phyloP scores from a whole-genome alignment of 306 rosid species.

The Castanea mollissima region DNA sequence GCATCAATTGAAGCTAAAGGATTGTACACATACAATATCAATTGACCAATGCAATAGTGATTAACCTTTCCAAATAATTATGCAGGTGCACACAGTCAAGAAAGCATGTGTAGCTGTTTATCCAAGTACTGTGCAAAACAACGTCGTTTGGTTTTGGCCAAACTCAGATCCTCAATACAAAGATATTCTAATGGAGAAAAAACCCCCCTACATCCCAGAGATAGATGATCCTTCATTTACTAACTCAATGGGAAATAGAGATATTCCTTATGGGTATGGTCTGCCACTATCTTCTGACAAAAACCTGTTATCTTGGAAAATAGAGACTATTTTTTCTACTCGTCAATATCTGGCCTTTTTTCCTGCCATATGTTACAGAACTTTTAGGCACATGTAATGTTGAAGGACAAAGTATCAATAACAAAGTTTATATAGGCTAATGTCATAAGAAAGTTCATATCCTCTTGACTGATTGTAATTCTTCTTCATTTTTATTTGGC shows the following conservation, averaged over 20 bases:
- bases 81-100: conserved; percentile 73
- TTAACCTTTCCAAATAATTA: conserved; percentile 17
- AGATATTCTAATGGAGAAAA: conserved; percentile 56
- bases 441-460: neutral
- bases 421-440: neutral
- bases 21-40: neutral
- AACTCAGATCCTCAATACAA: conserved; percentile 70
- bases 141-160: conserved; percentile 92
- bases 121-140: conserved; percentile 74
- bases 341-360: neutral
- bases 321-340: neutral
- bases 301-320: neutral
- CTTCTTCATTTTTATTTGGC: neutral
- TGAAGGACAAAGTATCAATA: neutral
- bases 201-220: conserved; percentile 67
- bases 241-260: conserved; percentile 62
- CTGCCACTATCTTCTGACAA: conserved; percentile 10
- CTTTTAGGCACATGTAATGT: neutral
- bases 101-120: conserved; percentile 79
- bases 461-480: neutral
- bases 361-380: neutral
- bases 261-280: conserved; percentile 73
- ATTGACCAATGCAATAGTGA: conserved; percentile 9
- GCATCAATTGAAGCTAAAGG: neutral
- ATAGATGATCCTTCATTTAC: conserved; percentile 71